These are phyloP conservation scores for Inga oerstediana DNA, from an alignment of 306 rosid species.

Conservation along the genomic window DNA sequence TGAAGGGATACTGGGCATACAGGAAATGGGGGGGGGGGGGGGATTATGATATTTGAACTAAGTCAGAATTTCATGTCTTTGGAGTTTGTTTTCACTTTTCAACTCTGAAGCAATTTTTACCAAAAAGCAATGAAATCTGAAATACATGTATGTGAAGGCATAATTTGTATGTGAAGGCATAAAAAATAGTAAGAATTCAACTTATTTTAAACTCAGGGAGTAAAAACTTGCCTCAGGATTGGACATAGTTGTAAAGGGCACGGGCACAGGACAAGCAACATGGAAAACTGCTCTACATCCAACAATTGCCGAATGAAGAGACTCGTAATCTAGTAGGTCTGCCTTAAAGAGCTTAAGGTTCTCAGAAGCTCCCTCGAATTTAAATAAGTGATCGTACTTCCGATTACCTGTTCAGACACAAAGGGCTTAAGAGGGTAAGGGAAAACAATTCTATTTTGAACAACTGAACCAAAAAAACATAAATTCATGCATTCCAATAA, in stretches of 20 bases:
- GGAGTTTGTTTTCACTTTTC: background rate
- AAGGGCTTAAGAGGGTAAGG: background rate
- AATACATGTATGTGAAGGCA: background rate
- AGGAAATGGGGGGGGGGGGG: background rate
- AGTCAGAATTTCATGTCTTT: background rate
- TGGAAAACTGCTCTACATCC: conserved; percentile 59
- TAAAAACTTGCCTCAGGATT: conserved; percentile 45
- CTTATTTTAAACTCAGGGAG: background rate
- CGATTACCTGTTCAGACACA: conserved; percentile 30
- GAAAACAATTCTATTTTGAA: background rate
- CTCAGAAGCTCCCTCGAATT: conserved; percentile 44
- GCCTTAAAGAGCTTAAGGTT: conserved; percentile 50
- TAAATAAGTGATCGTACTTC: conserved; percentile 44
- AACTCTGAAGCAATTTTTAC: background rate
- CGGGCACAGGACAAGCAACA: conserved; percentile 60
- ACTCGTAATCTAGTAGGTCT: conserved; percentile 40
- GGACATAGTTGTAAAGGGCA: background rate
- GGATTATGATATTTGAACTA: too few species aligned
- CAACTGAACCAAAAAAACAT: background rate
- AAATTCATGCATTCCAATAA: background rate
- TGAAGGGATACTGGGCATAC: background rate
- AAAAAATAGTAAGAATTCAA: background rate
- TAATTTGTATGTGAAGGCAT: background rate
- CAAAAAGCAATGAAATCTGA: background rate
- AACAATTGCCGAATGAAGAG: conserved; percentile 38